Evolutionary conservation across 805 yeast genomes (phyloP), one percentile per base, ranked within the genome.

Genomic region (Limtongia smithiae): DNA sequence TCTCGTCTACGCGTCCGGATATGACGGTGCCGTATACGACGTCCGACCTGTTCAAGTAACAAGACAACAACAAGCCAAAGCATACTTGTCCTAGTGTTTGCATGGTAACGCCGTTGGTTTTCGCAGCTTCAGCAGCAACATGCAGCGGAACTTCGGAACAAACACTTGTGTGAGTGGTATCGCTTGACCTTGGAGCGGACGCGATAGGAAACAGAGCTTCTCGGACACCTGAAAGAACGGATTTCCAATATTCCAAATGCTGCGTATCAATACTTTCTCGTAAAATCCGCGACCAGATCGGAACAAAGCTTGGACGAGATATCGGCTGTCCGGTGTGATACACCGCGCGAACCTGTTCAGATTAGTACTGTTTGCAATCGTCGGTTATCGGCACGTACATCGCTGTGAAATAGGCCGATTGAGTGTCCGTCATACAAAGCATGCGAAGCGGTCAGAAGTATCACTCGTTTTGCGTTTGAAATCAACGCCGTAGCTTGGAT

Each of bases 11-110:
- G 22, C 63, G 48, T 11, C 60, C 61, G 14, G 61, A 46, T 7
- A 51, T 21, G 12, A 57, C 59, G 9, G 60, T 48, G n/a, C 59
- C 60, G 28, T 60, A 58, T 7, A 48, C 48, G 9, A 54, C 54
- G 18, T 56, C 57, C 1, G 12, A n/a, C 12, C 18, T 18, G 8
- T 48, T 50, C 20, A 46, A 35, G 22, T 47, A 56, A 11, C 17
- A 21, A 11, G 59, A 57, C 12, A 50, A 48, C 30, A 54, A 27
- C 25, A 47, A 37, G 11, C 47, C 49, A 51, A 50, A 54, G 24
- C 50, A 54, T 12, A 41, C 30, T 30, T 45, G 55, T 2, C 52
- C 52, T 11, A 58, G 31, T 5, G 55, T 51, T 25, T 51, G 56
- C n/a, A 54, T 15, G 6, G 57, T 54, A 21, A 50, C 42, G 14